Conservation (phyloP, 768 basidiomycete genomes). For the Leccinum variicolor region DNA sequence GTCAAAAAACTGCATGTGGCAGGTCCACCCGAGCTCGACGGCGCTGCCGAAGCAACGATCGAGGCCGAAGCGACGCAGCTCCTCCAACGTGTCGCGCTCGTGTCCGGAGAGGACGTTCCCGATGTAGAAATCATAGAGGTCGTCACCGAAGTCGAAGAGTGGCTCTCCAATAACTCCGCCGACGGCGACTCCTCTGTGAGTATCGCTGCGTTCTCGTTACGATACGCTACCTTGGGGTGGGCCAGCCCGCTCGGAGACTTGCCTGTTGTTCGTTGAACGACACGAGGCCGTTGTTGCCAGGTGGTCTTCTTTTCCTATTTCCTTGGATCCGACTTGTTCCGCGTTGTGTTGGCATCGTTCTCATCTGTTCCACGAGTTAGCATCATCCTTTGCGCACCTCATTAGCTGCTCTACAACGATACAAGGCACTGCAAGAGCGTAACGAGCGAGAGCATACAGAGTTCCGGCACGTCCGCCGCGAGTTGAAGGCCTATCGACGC, state of each 20-base stretch:
- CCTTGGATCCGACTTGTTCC: slow-evolving; percentile 22
- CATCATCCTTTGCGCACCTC: slow-evolving; percentile 29
- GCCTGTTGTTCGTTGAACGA: not conserved
- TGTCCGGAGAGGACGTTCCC: slow-evolving; percentile 31
- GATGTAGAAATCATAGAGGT: slow-evolving; percentile 37
- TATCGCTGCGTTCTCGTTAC: slow-evolving; percentile 7
- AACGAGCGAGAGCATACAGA: slow-evolving; percentile 30
- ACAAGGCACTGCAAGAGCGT: slow-evolving; percentile 36
- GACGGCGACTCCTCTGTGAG: slow-evolving; percentile 37
- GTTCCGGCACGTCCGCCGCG: slow-evolving; percentile 31
- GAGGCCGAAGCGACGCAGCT: slow-evolving; percentile 37
- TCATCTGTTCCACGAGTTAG: slow-evolving; percentile 27
- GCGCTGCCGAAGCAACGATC: slow-evolving; percentile 39
- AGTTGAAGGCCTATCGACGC: slow-evolving; percentile 29
- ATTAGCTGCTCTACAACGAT: slow-evolving; percentile 36
- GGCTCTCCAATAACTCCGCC: slow-evolving; percentile 42
- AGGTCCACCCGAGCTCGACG: slow-evolving; percentile 36
- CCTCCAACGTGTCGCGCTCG: slow-evolving; percentile 33
- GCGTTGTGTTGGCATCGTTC: slow-evolving; percentile 10
- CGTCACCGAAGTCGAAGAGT: slow-evolving; percentile 47
- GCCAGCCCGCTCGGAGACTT: not conserved
- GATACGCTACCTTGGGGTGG: not conserved
- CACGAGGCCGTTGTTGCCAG: not conserved
- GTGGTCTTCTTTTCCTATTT: slow-evolving; percentile 1
- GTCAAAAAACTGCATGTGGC: slow-evolving; percentile 68